Evolutionary conservation across 2,329 filamentous ascomycete species (phyloP), one percentile per base, ranked within the genome.

Genomic region (Fusarium sp.): DNA sequence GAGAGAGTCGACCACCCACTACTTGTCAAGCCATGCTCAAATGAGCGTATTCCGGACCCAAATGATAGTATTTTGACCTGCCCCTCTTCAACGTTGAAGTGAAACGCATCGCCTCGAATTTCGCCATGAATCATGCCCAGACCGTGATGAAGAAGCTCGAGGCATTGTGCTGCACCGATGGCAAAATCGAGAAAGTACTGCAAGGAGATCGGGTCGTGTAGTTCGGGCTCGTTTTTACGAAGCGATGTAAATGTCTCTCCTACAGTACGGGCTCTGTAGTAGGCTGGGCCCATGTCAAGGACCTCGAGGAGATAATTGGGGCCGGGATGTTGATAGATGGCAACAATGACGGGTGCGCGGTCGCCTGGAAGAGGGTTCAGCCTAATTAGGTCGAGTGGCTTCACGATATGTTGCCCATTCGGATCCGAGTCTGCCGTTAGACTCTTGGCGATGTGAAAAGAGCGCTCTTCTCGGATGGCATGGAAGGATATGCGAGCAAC

Each of bases 91-190:
- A 86, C 80, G 77, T 94, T 93, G 85, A 94, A 97, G 80, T 98
- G 95, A 79, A 98, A 98, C 1, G 95, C 93, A 82, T 98, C 96
- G 6, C 92, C 94, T 31, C 96, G 90, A 60, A 98, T 92, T 83
- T 98, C 96, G 52, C 96, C 96, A 78, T 98, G 96, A 2, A 98
- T 92, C 66, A 95, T 91, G 69, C 94, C 92, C 67, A 96, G 90
- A 10, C 93, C 92, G 82, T 98, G 95, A 78, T 98, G 96, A n/a
- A 98, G 85, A 56, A 97, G 91, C 82, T 98, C 95, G 57, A 97
- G 84, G 79, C 94, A 97, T 81, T 97, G 91, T 7, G 93, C 91
- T 2, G 95, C 94, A 27, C 95, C 95, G 68, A 98, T 94, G 33
- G 95, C 96, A 80, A 98, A 98, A 78, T 97, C 93, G 31, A 98